phyloP scores from a whole-genome alignment of 2,329 filamentous ascomycete species.

The Emergomyces orientalis region DNA sequence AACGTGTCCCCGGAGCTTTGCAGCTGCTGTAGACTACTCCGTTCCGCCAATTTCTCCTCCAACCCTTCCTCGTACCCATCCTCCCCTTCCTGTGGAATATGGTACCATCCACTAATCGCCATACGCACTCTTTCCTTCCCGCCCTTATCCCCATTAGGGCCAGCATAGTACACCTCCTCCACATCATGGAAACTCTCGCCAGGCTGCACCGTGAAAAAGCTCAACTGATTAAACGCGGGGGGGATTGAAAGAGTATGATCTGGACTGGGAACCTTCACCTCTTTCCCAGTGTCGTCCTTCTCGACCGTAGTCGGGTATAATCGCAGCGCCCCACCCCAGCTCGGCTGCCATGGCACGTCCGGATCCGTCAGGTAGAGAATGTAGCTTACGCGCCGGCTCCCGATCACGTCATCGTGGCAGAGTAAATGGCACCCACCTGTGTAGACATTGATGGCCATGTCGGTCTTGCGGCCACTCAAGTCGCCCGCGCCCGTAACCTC shows the following conservation, averaged over 20 bases:
- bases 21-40: constrained; percentile 84
- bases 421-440: constrained; percentile 91
- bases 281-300: constrained; percentile 58
- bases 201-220: constrained; percentile 95
- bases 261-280: constrained; percentile 69
- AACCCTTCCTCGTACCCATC: constrained; percentile 81
- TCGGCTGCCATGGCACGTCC: constrained; percentile 76
- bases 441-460: constrained; percentile 99
- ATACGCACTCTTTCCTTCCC: constrained; percentile 65
- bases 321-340: constrained; percentile 87
- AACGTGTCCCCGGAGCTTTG: constrained; percentile 87
- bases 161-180: constrained; percentile 83
- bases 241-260: constrained; percentile 76
- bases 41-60: constrained; percentile 78
- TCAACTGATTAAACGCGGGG: constrained; percentile 93
- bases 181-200: constrained; percentile 99
- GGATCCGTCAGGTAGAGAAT: constrained; percentile 94
- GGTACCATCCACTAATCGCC: constrained; percentile 98
- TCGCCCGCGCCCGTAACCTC: constrained; percentile 77
- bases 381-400: constrained; percentile 90
- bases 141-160: constrained; percentile 46
- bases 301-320: constrained; percentile 65
- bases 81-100: constrained; percentile 91
- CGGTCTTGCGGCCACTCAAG: constrained; percentile 85
- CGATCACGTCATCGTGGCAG: constrained; percentile 98